Evolutionary conservation across 306 rosid species (phyloP), one percentile per base, ranked within the genome.

Genomic region (Elaeagnus macrophylla): DNA sequence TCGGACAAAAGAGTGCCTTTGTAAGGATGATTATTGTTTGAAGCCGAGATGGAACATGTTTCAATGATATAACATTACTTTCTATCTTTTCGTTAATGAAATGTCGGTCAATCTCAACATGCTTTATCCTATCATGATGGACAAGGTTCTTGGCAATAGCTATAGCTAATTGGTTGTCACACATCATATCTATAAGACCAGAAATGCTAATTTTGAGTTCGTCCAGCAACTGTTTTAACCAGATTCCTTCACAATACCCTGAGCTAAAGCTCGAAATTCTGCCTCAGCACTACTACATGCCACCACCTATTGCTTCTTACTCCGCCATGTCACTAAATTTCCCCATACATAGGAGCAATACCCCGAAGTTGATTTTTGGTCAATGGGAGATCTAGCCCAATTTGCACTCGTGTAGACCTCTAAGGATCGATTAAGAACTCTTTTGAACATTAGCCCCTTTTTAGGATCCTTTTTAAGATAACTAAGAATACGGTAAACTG

Each of bases 321-420:
- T 39, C 0, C 9, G 47, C 46, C 43, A 40, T 40, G 44, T 40
- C 44, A 40, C 44, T 40, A 40, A 40, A 3, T 40, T 40, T 40
- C 44, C 44, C 16, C 43, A 39, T 39, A 39, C 48, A 55, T 16
- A 55, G 0, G 48, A 56, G 11, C 60, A 56, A 8, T 13, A 56
- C 1, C 60, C 11, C 17, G 6, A 56, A 0, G 48, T 56, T 12
- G 48, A 39, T 45, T 17, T 17, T 12, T 0, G 16, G 3, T 39
- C 60, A 39, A 56, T 15, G 39, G 2, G 37, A 12, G 60, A 15
- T 5, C 48, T 46, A 10, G 2, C 60, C 35, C 48, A 55, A 39
- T 16, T 6, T 16, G 37, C 60, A 39, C 16, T 3, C 0, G 48
- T 56, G 7, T 16, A 55, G 6, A 39, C 60, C 11, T 56, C 48